Base-by-base conservation (phyloP, 176 grass and related monocot genomes). In the Ensete glaucum region DNA sequence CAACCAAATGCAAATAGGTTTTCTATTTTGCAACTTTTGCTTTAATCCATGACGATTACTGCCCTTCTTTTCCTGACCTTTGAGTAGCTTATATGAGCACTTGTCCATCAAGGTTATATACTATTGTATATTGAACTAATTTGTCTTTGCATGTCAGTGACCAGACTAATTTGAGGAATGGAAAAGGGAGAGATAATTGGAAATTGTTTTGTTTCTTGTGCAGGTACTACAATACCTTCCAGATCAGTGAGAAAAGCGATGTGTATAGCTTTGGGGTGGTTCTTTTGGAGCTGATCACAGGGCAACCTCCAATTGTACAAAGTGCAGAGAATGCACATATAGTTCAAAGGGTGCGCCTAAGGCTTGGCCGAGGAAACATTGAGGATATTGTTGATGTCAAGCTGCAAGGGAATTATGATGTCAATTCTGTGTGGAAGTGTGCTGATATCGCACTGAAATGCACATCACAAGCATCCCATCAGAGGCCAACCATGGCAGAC, bases 201-300 rank as follows among this genome's bases (percentile, higher is more conserved):
- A 43, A 43, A 43, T 43, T 43, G 34, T 43, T 43, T 6, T 43
- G 60, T 19, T 12, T 49, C 14, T 6, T 50, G 26, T 48, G 2
- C 56, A 76, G 74, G 57, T 50, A 62, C 9, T 22, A 62, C 50
- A 24, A 4, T 49, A 76, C 29, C 57, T 62, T 21, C 29, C 74
- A 76, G 34, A 19, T 50, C 19, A 76, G 55, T 22, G 74, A 76
- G 29, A 76, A 76, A 57, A 76, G 74, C 19, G 81, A 68, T 22
- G 69, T 63, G 15, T 73, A 51, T 14, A 83, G 85, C 49, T 87
- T 83, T 29, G 77, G 85, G 6, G 77, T 87, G 16, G 77, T 87
- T 62, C 8, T 87, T 14, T 25, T 87, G 69, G 85, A 87, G 76
- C 11, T 83, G 34, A 26, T 87, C 53, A 87, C 85, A 50, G 81